Evolutionary conservation across 495 filamentous ascomycete species (phyloP), one percentile per base, ranked within the genome.

Genomic region (Penicillium cosmopolitanum): DNA sequence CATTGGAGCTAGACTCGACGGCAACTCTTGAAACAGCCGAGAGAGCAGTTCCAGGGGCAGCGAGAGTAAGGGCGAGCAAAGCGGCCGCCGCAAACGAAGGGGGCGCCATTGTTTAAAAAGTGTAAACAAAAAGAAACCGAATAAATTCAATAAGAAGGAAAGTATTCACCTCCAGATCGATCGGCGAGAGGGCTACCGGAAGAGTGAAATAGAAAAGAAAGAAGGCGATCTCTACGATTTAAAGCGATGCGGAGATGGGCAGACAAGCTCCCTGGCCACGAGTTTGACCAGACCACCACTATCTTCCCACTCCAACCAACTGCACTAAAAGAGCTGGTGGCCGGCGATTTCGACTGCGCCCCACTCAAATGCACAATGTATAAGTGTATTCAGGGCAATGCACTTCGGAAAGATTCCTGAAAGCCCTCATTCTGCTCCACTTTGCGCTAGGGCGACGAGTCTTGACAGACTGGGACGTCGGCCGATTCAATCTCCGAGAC

Each of bases 1-100:
- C 67, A n/a, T 61, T 66, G 21, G 73, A 63, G 5, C 36, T 9
- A 1, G 73, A 67, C 9, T 12, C 28, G 33, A 58, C 42, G 1
- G 65, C 57, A 9, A 69, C 58, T 21, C 54, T 38, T 11, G 60
- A 53, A 0, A 33, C 62, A 36, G 51, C 61, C 2, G 53, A 28
- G 10, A 35, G n/a, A 40, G 66, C 65, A 9, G 58, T 35, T 23
- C 42, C 59, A 10, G 64, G 42, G 5, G 28, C 34, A 16, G 54
- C 53, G 21, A 64, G 51, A 19, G 51, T 15, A n/a, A 68, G 50
- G 16, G 66, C 57, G 15, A 50, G 33, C 11, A 66, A 28, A 47
- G 57, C 33, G 42, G 58, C 53, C 8, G 51, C 35, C 9, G 64
- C 18, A 2, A 51, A 18, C 15, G 56, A 62, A 33, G 34, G 42